Conservation (phyloP, 1,284 basidiomycete species). For the Ganoderma boninense region DNA sequence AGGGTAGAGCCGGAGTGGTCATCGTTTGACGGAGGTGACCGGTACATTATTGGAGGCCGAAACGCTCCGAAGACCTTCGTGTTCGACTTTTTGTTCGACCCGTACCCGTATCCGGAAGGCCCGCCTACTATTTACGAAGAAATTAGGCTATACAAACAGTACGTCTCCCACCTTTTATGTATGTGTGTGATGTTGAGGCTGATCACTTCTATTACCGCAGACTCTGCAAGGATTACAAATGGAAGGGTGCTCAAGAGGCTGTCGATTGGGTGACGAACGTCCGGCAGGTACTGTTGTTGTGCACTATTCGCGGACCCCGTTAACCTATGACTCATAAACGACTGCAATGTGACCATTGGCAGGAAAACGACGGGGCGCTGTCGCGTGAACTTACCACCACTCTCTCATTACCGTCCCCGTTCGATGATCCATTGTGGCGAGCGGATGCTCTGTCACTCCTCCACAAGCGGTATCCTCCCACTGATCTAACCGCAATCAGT, state of each 20-base stretch:
- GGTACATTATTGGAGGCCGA: neutral
- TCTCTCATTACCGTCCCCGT: too few species aligned
- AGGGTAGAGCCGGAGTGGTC: neutral
- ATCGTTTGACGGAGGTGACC: neutral
- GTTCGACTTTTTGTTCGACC: neutral
- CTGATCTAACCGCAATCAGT: neutral
- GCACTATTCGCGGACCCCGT: neutral
- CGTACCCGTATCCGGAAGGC: neutral
- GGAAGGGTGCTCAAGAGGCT: neutral
- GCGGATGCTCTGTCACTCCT: neutral
- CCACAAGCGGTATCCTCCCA: neutral
- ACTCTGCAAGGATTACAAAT: neutral
- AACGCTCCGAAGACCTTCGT: neutral
- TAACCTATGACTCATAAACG: too few species aligned
- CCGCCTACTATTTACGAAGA: neutral
- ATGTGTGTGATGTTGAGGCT: neutral
- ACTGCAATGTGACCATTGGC: neutral
- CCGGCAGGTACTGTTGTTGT: neutral
- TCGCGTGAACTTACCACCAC: too few species aligned
- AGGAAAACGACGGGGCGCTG: neutral
- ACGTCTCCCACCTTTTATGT: neutral
- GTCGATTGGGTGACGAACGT: neutral
- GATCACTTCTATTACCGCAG: neutral
- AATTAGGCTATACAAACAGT: neutral
- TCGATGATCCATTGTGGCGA: neutral